phyloP scores from a whole-genome alignment of 1,139 yeast species.

The Hansenula sp. region DNA sequence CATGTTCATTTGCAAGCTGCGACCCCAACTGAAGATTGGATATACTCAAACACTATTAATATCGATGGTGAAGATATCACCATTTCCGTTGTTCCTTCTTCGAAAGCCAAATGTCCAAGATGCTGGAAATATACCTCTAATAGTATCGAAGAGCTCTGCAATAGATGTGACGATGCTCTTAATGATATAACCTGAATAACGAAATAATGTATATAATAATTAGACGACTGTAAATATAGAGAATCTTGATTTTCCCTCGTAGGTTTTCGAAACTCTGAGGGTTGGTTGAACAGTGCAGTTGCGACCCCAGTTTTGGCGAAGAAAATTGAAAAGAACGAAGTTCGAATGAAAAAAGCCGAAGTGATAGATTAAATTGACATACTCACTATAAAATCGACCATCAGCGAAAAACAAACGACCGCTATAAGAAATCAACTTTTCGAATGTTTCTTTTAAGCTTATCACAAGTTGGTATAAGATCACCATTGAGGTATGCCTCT shows the following conservation, averaged over 20 bases:
- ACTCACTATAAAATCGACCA: too few relatives aligned
- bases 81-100: slow-evolving; percentile 42
- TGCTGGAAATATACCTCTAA: slow-evolving; percentile 82
- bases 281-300: not conserved
- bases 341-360: not conserved
- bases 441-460: not conserved
- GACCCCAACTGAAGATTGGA: slow-evolving; percentile 24
- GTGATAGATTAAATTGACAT: too few relatives aligned
- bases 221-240: not conserved
- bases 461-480: not conserved
- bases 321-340: too few relatives aligned
- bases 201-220: not conserved
- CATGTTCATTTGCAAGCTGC: slow-evolving; percentile 37
- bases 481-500: not conserved
- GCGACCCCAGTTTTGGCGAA: too few relatives aligned
- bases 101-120: slow-evolving; percentile 71
- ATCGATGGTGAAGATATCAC: slow-evolving; percentile 29
- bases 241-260: too few relatives aligned
- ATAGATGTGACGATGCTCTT: slow-evolving; percentile 54
- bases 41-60: slow-evolving; percentile 23
- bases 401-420: too few relatives aligned
- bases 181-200: not conserved
- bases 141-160: slow-evolving; percentile 53
- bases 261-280: too few relatives aligned
- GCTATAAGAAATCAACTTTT: too few relatives aligned